Base-by-base conservation (phyloP, 176 grass and related monocot species). In the Puccinellia tenuiflora region DNA sequence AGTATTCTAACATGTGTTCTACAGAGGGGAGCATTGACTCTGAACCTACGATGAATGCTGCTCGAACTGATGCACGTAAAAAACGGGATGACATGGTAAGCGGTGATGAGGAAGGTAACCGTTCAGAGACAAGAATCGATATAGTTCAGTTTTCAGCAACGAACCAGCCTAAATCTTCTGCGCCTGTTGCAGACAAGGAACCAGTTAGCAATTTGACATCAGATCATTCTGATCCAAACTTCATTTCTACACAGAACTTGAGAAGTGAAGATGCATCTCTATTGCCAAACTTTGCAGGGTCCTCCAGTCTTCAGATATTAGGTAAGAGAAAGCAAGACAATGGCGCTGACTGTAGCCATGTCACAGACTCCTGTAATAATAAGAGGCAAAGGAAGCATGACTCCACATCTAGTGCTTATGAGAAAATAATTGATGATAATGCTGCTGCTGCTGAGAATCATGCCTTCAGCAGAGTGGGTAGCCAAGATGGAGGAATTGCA, bases 101-200 rank as follows among this genome's bases (percentile, higher is more conserved):
- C 40, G 11, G 24, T 68, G 13, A 69, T 42, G 68, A 26, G 31
- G 33, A 84, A 57, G 61, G 21, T 72, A 78, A 18, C 31, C 0
- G 53, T 38, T 72, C 79, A 76, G 79, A 87, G 65, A 64, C 43
- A 56, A 85, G 67, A 86, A 83, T 72, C 2, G 30, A 87, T 30
- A 24, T 76, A 76, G 73, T 39, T 85, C 40, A 60, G 34, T 83
- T 85, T 46, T 79, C 75, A 39, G 50, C 16, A 37, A 17, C 21
- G 45, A 39, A 66, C 11, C 25, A 53, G 79, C 26, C 63, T 80
- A 45, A 73, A 22, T 30, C 38, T 29, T 57, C 20, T 22, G 15
- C 53, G 54, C 21, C 40, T 80, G 56, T 16, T 53, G 42, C 5
- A 73, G 29, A 63, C 42, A 40, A 63, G 45, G 72, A 20, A 55